A percentile compares a stretch with the other conserved stretches of the same genome.
Evolutionary conservation across 2,329 filamentous ascomycete genomes (phyloP).

Genomic region (Hypoxylon sp.): DNA sequence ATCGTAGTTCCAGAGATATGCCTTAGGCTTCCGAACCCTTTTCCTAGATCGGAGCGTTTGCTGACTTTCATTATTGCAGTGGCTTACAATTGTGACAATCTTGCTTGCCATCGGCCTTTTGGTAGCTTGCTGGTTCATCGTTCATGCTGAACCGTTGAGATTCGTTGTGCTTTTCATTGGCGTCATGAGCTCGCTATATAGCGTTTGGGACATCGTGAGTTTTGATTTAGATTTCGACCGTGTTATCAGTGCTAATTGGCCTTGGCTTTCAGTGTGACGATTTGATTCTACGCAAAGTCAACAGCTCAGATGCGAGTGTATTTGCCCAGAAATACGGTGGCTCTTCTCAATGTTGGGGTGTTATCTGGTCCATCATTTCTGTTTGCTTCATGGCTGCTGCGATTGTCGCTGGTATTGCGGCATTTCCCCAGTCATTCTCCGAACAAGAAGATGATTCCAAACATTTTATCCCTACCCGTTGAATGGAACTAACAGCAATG

Average conservation of each 20-base stretch:
- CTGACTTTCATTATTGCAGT: constrained; percentile 52
- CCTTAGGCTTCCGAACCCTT: neutral
- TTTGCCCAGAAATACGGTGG: constrained; percentile 84
- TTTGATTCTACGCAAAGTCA: constrained; percentile 83
- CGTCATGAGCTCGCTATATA: constrained; percentile 85
- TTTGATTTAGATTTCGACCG: neutral
- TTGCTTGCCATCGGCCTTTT: constrained; percentile 78
- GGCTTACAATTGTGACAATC: constrained; percentile 81
- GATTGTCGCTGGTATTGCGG: constrained; percentile 82
- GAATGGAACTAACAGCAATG: neutral
- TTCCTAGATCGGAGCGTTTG: neutral
- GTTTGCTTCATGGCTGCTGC: constrained; percentile 78
- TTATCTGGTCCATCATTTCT: constrained; percentile 83
- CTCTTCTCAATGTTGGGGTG: constrained; percentile 84
- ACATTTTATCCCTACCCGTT: constrained; percentile 45
- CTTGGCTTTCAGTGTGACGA: constrained; percentile 74
- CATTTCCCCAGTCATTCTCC: constrained; percentile 78
- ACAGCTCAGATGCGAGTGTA: constrained; percentile 82
- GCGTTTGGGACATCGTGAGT: constrained; percentile 82
- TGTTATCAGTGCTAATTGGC: constrained; percentile 12
- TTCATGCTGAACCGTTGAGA: constrained; percentile 79
- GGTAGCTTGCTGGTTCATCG: constrained; percentile 84
- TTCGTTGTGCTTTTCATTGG: constrained; percentile 86
- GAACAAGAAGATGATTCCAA: constrained; percentile 50
- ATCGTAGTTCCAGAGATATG: neutral